Percentiles rank a stretch among this genome's conserved stretches.
These are phyloP conservation scores for Pelargonium myrrhifolium DNA, from an alignment of 441 rosid species.

Conservation along the genomic window DNA sequence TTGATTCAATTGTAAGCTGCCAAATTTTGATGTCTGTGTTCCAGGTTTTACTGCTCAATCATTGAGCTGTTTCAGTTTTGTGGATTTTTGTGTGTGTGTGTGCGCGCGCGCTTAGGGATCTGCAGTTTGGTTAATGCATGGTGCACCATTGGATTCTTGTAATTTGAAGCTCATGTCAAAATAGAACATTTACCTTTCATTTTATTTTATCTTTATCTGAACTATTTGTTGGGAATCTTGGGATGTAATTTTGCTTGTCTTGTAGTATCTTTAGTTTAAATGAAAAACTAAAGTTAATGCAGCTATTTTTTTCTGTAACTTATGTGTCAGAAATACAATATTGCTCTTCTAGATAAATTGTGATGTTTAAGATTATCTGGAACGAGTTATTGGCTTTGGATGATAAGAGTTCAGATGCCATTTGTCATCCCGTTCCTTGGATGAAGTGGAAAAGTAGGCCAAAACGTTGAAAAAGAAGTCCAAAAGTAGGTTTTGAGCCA, in stretches of 20 bases:
- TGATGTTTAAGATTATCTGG: background rate
- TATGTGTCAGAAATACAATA: no score
- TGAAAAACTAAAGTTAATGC: background rate
- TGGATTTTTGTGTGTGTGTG: background rate
- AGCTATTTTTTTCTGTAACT: no score
- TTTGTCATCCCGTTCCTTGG: no score
- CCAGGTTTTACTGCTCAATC: background rate
- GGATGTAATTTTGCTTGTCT: no score
- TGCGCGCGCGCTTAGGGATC: background rate
- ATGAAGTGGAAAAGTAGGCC: no score
- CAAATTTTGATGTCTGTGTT: background rate
- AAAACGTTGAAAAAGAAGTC: no score
- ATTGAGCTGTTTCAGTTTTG: background rate
- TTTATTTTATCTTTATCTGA: background rate
- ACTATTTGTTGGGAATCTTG: background rate
- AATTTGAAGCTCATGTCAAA: background rate
- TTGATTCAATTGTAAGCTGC: background rate
- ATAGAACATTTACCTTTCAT: background rate
- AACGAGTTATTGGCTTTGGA: background rate
- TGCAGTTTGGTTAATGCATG: background rate
- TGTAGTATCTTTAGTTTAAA: background rate
- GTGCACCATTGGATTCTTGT: background rate
- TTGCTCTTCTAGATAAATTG: background rate
- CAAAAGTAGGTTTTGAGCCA: no score
- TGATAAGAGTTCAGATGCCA: no score